Evolutionary conservation across 2,329 filamentous ascomycete genomes (phyloP).

Genomic region (Colletotrichum sp.): DNA sequence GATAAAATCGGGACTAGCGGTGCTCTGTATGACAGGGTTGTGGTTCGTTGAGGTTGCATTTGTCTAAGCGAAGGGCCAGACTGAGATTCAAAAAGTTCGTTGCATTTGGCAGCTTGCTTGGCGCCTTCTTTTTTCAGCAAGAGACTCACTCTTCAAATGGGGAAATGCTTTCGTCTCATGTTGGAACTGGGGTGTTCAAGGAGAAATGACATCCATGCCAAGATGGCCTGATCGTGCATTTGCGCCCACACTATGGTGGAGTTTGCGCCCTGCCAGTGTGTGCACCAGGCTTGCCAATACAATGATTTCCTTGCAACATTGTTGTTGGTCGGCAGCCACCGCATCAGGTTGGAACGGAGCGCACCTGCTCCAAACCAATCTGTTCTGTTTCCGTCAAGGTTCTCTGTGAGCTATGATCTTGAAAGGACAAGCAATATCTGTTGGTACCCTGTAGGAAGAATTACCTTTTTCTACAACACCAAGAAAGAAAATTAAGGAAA

Average conservation of each 20-base stretch:
- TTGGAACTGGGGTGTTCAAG: not conserved
- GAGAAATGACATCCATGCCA: not conserved
- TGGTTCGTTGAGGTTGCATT: not conserved
- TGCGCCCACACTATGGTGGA: not conserved
- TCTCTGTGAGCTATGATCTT: not conserved
- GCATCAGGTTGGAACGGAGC: not conserved
- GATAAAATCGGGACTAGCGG: not conserved
- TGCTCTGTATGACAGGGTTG: not conserved
- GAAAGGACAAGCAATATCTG: not conserved
- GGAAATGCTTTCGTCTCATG: not conserved
- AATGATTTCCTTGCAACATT: not conserved
- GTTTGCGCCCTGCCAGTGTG: not conserved
- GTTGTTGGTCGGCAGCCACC: not conserved
- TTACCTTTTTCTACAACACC: not conserved
- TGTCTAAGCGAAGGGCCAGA: not conserved
- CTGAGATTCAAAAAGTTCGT: not conserved
- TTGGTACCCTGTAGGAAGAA: not conserved
- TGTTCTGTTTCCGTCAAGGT: not conserved
- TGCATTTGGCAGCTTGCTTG: constrained; percentile 7
- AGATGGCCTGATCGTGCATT: not conserved
- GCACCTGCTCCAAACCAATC: not conserved
- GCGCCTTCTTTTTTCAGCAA: not conserved
- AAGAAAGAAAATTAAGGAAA: not conserved
- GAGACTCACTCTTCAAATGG: not conserved
- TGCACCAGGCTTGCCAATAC: not conserved